phyloP scores from a whole-genome alignment of 2,329 filamentous ascomycete species.

The Teratosphaeria pseudoeucalypti region DNA sequence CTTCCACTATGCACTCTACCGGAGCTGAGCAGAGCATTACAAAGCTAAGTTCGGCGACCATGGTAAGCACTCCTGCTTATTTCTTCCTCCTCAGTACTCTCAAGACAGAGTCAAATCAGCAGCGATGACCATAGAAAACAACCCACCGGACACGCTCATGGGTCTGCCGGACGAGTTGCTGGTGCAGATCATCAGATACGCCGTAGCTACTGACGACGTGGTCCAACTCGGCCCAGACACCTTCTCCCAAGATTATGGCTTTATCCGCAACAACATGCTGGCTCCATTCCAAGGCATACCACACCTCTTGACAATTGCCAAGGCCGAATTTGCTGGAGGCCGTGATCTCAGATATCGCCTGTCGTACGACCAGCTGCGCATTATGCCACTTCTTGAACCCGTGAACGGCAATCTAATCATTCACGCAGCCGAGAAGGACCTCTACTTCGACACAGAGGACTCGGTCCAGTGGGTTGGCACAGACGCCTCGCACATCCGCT shows the following conservation, averaged over 20 bases:
- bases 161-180: slow-evolving; percentile 1
- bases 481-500: background rate
- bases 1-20: background rate
- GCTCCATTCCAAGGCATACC: background rate
- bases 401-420: background rate
- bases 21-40: background rate
- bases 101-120: background rate
- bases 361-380: background rate
- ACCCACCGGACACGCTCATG: slow-evolving; percentile 3
- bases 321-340: background rate
- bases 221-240: slow-evolving; percentile 3
- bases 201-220: background rate
- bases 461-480: background rate
- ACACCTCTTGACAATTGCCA: background rate
- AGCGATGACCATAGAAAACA: background rate
- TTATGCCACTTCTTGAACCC: background rate
- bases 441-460: background rate
- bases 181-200: background rate
- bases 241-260: background rate
- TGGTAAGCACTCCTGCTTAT: background rate
- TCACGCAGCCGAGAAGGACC: background rate
- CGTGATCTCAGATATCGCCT: background rate
- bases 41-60: background rate
- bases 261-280: background rate
- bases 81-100: background rate